Conservation (phyloP, 2,329 filamentous ascomycete genomes). For the Fusarium acutatum region DNA sequence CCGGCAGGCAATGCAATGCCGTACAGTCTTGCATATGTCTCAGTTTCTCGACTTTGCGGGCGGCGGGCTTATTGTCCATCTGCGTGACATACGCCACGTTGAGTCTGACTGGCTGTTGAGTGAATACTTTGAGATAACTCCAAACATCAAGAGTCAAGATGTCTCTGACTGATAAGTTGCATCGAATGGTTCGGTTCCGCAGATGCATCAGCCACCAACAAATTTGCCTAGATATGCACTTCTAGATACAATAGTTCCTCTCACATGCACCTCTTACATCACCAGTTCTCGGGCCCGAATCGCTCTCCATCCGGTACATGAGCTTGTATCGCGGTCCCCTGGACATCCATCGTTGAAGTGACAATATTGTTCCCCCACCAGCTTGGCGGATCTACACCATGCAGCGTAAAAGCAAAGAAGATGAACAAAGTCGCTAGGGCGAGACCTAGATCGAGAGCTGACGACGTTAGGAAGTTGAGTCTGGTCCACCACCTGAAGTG, state of each 20-base stretch:
- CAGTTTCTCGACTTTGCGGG: neutral
- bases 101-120: neutral
- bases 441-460: constrained; percentile 74
- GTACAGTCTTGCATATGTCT: neutral
- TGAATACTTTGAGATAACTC: neutral
- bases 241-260: neutral
- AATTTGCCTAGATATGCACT: neutral
- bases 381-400: constrained; percentile 65
- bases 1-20: neutral
- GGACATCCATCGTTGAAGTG: constrained; percentile 67
- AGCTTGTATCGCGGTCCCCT: constrained; percentile 66
- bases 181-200: neutral
- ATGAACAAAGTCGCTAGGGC: constrained; percentile 73
- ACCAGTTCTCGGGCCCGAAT: constrained; percentile 70
- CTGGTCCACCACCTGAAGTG: constrained; percentile 77
- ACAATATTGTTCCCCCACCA: constrained; percentile 77
- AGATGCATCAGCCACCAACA: constrained; percentile 14
- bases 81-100: constrained; percentile 3
- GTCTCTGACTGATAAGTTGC: neutral
- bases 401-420: constrained; percentile 74
- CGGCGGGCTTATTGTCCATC: constrained; percentile 9
- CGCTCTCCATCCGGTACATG: constrained; percentile 61
- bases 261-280: constrained; percentile 1
- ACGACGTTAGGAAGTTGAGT: constrained; percentile 77
- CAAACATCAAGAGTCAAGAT: neutral